Conservation (phyloP, 306 rosid genomes). For the Cicer judaicum region DNA sequence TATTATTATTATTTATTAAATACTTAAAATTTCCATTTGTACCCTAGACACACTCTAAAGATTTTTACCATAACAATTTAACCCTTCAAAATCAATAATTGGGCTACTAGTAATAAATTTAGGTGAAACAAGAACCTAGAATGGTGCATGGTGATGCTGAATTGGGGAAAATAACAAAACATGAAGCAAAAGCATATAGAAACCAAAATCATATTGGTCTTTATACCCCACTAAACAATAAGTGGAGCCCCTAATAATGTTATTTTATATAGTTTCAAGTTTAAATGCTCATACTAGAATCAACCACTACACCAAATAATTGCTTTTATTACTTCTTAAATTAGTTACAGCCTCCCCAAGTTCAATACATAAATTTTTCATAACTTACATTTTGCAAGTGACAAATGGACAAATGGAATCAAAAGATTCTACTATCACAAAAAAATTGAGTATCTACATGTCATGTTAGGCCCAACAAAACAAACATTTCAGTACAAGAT, state of each 20-base stretch:
- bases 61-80: too few species aligned
- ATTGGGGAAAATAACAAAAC: too few species aligned
- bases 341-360: constrained; percentile 59
- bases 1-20: too few species aligned
- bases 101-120: too few species aligned
- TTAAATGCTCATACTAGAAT: constrained; percentile 17
- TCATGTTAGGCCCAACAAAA: constrained; percentile 40
- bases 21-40: too few species aligned
- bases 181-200: background rate
- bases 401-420: constrained; percentile 37
- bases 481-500: constrained; percentile 38
- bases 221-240: constrained; percentile 43
- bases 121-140: too few species aligned
- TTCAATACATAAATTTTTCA: constrained; percentile 1
- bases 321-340: constrained; percentile 43
- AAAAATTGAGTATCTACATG: constrained; percentile 25
- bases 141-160: too few species aligned
- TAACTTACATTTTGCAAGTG: constrained; percentile 32
- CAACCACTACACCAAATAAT: constrained; percentile 51
- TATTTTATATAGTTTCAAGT: constrained; percentile 1
- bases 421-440: constrained; percentile 31
- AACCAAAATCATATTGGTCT: constrained; percentile 37
- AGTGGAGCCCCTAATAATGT: constrained; percentile 48
- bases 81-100: too few species aligned
- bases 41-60: too few species aligned